Base-by-base conservation (phyloP, 352 stramenopile genomes). In the Aphanomyces invadans region DNA sequence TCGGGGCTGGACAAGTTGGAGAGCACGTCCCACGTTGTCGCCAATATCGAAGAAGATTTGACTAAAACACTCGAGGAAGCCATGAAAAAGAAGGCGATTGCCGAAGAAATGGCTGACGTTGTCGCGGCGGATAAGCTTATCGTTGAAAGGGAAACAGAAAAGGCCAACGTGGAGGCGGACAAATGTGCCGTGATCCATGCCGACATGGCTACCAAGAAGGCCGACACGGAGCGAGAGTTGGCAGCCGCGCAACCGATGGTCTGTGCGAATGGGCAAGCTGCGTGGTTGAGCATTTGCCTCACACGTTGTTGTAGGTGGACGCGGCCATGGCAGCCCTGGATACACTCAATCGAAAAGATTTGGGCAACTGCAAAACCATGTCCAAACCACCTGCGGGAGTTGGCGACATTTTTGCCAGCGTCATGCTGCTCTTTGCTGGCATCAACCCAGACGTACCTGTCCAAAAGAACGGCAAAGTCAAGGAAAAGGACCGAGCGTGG, bases 381-480 rank as follows among this genome's bases (percentile, higher is more conserved):
- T 87, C 81, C 15, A 96, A 95, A 61, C 86, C 89, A 38, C 90
- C 90, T 3, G 76, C 78, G 4, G 90, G 90, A 23, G 90, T 97
- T 9, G 88, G 84, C 9, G 89, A 96, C 55, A 85, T 97, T 54
- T 90, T 92, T 68, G 78, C 74, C 11, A 83, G 82, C 7, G 84
- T 93, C 5, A 71, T 91, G 4, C 77, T 91, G 49, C 75, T 93
- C 19, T 86, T 93, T 57, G 82, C 82, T 10, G 84, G 84, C 0
- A 71, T 86, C 21, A 91, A 93, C 67, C 48, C 81, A 3, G 87
- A 83, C 36, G 70, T 91, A 0, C 65, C 87, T 2, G 72, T 88
- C 2, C 86, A 97, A 68, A 98, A 98, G 80, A 97, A 92, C 46
- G 92, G 86, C 52, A 98, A 97, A 63, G 88, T 97, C 26, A 93